phyloP scores from a whole-genome alignment of 2,329 filamentous ascomycete species.

The Colletotrichum sp. region DNA sequence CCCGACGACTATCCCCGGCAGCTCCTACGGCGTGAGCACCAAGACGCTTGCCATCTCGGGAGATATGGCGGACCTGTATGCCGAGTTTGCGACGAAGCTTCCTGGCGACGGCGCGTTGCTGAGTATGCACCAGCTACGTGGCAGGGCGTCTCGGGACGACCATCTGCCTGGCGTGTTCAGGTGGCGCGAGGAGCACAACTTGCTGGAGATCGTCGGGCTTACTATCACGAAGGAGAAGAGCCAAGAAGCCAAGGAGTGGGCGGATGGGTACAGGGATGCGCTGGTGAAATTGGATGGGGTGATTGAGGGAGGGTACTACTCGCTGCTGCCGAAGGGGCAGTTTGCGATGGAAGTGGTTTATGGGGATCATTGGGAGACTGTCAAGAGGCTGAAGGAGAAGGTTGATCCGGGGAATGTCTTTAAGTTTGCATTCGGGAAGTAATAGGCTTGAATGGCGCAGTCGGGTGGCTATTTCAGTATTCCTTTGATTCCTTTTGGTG shows the following conservation, averaged over 20 bases:
- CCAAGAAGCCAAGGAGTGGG: constrained; percentile 31
- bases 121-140: constrained; percentile 33
- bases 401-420: constrained; percentile 14
- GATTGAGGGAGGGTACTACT: constrained; percentile 34
- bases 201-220: constrained; percentile 39
- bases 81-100: constrained; percentile 24
- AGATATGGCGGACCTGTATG: constrained; percentile 29
- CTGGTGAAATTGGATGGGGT: constrained; percentile 29
- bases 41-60: constrained; percentile 25
- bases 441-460: fast-evolving
- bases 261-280: constrained; percentile 23
- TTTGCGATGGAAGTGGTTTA: constrained; percentile 32
- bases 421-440: not conserved
- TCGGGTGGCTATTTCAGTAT: not conserved
- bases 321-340: constrained; percentile 29
- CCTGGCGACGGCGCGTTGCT: constrained; percentile 30
- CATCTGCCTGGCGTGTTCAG: constrained; percentile 32
- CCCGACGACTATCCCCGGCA: constrained; percentile 24
- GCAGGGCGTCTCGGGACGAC: constrained; percentile 11
- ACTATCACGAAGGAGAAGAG: constrained; percentile 26
- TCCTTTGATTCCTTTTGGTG: not conserved
- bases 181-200: constrained; percentile 33
- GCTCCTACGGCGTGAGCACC: constrained; percentile 25
- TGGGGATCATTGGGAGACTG: constrained; percentile 27
- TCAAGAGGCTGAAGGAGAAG: constrained; percentile 9